Base-by-base conservation (phyloP, 192 early-diverging fungal species). In the Coemansia sp. region DNA sequence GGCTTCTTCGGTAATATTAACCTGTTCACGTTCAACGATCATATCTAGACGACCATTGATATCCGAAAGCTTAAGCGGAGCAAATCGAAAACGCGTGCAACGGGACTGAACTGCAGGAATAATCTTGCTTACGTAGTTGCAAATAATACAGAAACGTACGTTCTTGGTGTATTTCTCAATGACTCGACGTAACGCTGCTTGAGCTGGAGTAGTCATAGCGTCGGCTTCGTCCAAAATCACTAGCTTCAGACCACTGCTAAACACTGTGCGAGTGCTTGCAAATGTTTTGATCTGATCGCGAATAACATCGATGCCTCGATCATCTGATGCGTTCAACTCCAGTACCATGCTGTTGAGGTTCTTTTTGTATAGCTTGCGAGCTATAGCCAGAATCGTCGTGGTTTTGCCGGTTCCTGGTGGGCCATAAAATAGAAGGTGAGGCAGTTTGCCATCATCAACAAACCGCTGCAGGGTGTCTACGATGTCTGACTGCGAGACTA, bases 121-220 rank as follows among this genome's bases (percentile, higher is more conserved):
- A 38, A 99, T 97, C 66, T 96, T 97, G 72, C 86, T 86, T 21
- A 94, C 93, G 66, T 99, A 97, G 74, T 99, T 99, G 82, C 95
- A 97, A 53, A 99, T 95, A 50, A 99, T 91, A 70, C 97, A 99
- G 65, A 99, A 99, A 3, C 97, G 86, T 7, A 97, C 94, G 59
- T 97, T 99, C 36, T 84, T 83, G 14, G 97, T 97, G 77, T 99
- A 99, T 68, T 96, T 93, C 81, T 99, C 97, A 65, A 99, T 91
- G 12, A 99, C 94, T 72, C 96, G 79, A 54, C 97, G 86, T 55
- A 99, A 68, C 7, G 97, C 94, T 31, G 89, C 85, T 68, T 97
- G 97, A 6, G 95, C 95, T 19, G 82, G 78, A 38, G 86, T 82
- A 0, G 97, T 99, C 93, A 99, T 95, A 9, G 90, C 89, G 61